Evolutionary conservation across 768 basidiomycete genomes (phyloP).

Genomic region (Grammothele lineata): DNA sequence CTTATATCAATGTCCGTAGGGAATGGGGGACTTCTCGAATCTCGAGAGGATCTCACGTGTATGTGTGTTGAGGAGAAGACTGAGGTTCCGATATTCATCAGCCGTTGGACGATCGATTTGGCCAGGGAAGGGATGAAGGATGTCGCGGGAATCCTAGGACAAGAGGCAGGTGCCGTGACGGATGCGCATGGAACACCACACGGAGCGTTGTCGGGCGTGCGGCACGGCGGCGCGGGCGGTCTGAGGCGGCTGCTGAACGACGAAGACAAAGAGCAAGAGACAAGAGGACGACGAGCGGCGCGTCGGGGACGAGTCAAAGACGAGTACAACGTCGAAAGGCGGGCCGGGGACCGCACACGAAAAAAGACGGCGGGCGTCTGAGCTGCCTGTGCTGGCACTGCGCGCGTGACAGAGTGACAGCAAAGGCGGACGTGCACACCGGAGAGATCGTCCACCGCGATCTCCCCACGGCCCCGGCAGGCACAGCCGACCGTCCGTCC

Average conservation of each 20-base stretch:
- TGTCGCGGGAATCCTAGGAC: slow-evolving; percentile 10
- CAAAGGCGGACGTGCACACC: too few relatives aligned
- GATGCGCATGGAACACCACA: neutral
- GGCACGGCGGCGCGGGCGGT: too few relatives aligned
- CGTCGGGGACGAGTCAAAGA: neutral
- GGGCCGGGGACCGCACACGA: neutral
- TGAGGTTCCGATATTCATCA: slow-evolving; percentile 20
- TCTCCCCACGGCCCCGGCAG: slow-evolving; percentile 20
- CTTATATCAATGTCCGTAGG: slow-evolving; percentile 14
- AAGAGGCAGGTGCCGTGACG: neutral
- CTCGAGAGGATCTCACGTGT: slow-evolving; percentile 20
- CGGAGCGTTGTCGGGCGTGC: neutral
- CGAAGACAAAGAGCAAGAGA: neutral
- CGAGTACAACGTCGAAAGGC: neutral
- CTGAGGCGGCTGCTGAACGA: too few relatives aligned
- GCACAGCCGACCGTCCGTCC: neutral
- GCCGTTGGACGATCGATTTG: slow-evolving; percentile 20
- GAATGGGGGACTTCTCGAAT: slow-evolving; percentile 12
- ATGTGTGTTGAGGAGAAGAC: slow-evolving; percentile 11
- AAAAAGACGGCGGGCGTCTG: neutral
- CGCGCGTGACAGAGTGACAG: too few relatives aligned
- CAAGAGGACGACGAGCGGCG: neutral
- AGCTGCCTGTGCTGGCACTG: too few relatives aligned
- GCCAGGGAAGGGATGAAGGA: slow-evolving; percentile 3
- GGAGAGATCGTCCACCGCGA: too few relatives aligned